Evolutionary conservation across 2,329 filamentous ascomycete species (phyloP).

Genomic region (Amylocarpus encephaloides): DNA sequence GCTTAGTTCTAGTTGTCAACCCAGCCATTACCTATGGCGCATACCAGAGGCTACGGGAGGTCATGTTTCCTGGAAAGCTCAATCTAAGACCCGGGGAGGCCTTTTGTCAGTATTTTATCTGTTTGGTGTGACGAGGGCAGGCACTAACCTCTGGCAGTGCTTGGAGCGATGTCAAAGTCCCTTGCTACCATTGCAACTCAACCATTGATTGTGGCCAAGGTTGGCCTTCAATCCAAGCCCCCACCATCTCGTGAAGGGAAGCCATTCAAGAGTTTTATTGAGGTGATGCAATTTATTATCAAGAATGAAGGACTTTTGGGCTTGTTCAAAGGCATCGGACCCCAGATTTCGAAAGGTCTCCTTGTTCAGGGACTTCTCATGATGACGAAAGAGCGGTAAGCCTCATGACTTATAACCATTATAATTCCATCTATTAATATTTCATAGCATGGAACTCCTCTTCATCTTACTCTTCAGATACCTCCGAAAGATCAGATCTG

Average conservation of each 20-base stretch:
- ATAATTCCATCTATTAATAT: conserved; percentile 10
- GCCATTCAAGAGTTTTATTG: conserved; percentile 86
- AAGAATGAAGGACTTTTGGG: conserved; percentile 75
- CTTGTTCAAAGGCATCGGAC: conserved; percentile 95
- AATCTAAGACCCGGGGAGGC: conserved; percentile 79
- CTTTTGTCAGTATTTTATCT: conserved; percentile 61
- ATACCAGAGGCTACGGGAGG: conserved; percentile 79
- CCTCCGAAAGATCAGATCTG: conserved; percentile 61
- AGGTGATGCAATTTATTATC: conserved; percentile 93
- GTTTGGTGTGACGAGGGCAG: background rate
- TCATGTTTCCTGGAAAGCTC: conserved; percentile 70
- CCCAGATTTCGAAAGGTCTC: conserved; percentile 87
- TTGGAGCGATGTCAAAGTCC: conserved; percentile 89
- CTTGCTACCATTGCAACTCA: conserved; percentile 89
- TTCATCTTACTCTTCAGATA: conserved; percentile 86
- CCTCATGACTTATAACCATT: background rate
- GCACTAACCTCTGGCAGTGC: conserved; percentile 46
- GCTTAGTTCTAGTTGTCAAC: conserved; percentile 90
- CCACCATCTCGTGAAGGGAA: conserved; percentile 78
- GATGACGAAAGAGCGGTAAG: conserved; percentile 96
- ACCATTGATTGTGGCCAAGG: conserved; percentile 94
- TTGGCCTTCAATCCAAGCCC: conserved; percentile 89
- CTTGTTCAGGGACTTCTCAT: conserved; percentile 93
- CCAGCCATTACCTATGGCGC: conserved; percentile 96
- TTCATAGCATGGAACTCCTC: conserved; percentile 69